Percentiles rank a stretch among this genome's conserved stretches.
Evolutionary conservation across 805 yeast species (phyloP).

Genomic region (Cyberlindnera veronae): DNA sequence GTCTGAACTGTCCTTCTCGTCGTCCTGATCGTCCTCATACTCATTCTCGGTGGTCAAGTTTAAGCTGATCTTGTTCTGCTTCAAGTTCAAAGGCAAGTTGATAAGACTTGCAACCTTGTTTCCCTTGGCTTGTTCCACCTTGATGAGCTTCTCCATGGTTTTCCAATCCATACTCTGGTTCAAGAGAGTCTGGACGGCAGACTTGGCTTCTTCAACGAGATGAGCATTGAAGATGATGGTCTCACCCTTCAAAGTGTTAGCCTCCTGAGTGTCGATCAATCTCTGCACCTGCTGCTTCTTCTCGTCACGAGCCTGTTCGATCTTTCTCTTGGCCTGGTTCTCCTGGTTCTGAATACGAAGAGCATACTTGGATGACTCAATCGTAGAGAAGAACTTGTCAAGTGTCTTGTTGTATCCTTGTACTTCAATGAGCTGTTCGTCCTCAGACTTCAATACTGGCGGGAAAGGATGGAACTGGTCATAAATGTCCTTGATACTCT

Average conservation of each 20-base stretch:
- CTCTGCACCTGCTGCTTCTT: slow-evolving; percentile 66
- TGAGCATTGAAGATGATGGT: slow-evolving; percentile 67
- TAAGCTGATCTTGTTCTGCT: slow-evolving; percentile 62
- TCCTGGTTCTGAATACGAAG: slow-evolving; percentile 73
- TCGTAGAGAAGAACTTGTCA: slow-evolving; percentile 79
- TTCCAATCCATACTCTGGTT: slow-evolving; percentile 94
- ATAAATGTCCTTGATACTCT: slow-evolving; percentile 45
- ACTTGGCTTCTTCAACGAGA: slow-evolving; percentile 66
- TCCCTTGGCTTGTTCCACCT: slow-evolving; percentile 63
- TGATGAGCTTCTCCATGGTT: slow-evolving; percentile 72
- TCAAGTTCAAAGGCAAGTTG: slow-evolving; percentile 63
- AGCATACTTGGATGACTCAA: slow-evolving; percentile 78
- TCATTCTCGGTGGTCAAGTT: slow-evolving; percentile 45
- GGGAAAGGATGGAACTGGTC: slow-evolving; percentile 71
- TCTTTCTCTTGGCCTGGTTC: slow-evolving; percentile 66
- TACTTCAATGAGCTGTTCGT: slow-evolving; percentile 39
- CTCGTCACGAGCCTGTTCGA: slow-evolving; percentile 72
- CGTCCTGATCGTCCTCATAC: slow-evolving; percentile 33
- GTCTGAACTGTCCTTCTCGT: slow-evolving; percentile 23
- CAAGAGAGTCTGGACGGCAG: slow-evolving; percentile 60
- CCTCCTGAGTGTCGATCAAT: slow-evolving; percentile 56
- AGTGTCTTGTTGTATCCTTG: slow-evolving; percentile 77
- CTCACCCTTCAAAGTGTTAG: slow-evolving; percentile 67
- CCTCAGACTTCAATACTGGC: slow-evolving; percentile 42
- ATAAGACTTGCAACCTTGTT: slow-evolving; percentile 62